Evolutionary conservation across 768 basidiomycete genomes (phyloP).

Genomic region (Rhizopogon sp.): DNA sequence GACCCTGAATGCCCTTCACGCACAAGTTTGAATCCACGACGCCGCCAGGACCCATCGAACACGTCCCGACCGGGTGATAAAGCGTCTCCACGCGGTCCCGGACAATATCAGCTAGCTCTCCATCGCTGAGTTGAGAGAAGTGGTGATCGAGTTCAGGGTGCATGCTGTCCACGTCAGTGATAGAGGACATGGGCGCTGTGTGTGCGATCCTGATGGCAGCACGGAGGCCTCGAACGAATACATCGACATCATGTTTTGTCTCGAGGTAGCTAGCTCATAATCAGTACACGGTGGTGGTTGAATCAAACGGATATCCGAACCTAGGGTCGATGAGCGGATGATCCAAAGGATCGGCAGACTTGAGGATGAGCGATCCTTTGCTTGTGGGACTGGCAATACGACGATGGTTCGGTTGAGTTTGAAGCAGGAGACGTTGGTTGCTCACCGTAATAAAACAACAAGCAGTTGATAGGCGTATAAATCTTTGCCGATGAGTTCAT

Average conservation of each 20-base stretch:
- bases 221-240: slow-evolving; percentile 35
- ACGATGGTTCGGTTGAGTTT: not conserved
- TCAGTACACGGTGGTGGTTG: not conserved
- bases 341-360: slow-evolving; percentile 36
- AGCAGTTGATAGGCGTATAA: slow-evolving; percentile 17
- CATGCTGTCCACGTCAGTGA: slow-evolving; percentile 27
- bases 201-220: slow-evolving; percentile 33
- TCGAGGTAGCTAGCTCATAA: slow-evolving; percentile 33
- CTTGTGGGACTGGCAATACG: slow-evolving; percentile 38
- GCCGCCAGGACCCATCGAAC: slow-evolving; percentile 12
- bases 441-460: slow-evolving; percentile 20
- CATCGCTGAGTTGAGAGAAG: slow-evolving; percentile 26
- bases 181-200: slow-evolving; percentile 31
- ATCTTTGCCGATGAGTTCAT: not conserved
- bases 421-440: not conserved
- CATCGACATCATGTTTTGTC: slow-evolving; percentile 34
- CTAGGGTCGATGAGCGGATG: slow-evolving; percentile 39
- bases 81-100: slow-evolving; percentile 34
- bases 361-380: slow-evolving; percentile 33
- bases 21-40: slow-evolving; percentile 34
- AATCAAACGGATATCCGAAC: slow-evolving; percentile 15
- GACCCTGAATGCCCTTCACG: slow-evolving; percentile 32
- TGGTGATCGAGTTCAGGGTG: slow-evolving; percentile 34
- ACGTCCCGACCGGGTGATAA: slow-evolving; percentile 35
- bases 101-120: slow-evolving; percentile 30